phyloP scores from a whole-genome alignment of 1,284 basidiomycete species.

The Puccinia coronata region DNA sequence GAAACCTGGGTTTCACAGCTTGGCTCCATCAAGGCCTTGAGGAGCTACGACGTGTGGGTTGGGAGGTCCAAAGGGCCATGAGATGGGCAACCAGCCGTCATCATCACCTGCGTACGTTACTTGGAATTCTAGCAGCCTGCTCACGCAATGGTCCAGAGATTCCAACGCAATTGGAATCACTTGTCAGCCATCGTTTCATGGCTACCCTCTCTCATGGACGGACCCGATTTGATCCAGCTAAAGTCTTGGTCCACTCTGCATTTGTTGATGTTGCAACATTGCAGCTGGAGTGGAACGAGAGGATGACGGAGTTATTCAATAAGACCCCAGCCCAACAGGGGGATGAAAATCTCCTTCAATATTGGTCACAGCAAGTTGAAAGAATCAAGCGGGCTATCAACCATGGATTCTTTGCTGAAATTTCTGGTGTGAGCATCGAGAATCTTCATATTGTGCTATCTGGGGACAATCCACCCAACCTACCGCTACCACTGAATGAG shows the following conservation, averaged over 20 bases:
- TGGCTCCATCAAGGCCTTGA: not conserved
- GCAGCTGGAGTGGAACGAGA: slow-evolving; percentile 1
- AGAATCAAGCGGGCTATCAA: not conserved
- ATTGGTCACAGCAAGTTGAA: not conserved
- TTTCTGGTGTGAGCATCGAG: not conserved
- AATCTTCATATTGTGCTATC: too few relatives aligned
- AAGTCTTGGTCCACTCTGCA: not conserved
- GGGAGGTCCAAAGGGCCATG: slow-evolving; percentile 19
- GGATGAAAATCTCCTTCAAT: not conserved
- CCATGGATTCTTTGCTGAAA: not conserved
- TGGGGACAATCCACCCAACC: too few relatives aligned
- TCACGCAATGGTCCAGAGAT: not conserved
- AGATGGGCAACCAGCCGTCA: not conserved
- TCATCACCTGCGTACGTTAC: not conserved
- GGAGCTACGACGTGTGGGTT: not conserved
- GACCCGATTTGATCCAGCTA: not conserved
- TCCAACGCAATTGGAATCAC: not conserved
- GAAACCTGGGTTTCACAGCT: too few relatives aligned
- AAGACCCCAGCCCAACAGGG: not conserved
- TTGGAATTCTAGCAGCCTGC: not conserved
- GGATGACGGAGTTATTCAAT: not conserved
- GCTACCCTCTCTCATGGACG: not conserved
- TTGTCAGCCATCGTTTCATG: not conserved
- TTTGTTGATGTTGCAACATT: not conserved
- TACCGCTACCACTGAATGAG: not conserved